phyloP scores from a whole-genome alignment of 176 grass and related monocot species.

The Tuctoria greenei region DNA sequence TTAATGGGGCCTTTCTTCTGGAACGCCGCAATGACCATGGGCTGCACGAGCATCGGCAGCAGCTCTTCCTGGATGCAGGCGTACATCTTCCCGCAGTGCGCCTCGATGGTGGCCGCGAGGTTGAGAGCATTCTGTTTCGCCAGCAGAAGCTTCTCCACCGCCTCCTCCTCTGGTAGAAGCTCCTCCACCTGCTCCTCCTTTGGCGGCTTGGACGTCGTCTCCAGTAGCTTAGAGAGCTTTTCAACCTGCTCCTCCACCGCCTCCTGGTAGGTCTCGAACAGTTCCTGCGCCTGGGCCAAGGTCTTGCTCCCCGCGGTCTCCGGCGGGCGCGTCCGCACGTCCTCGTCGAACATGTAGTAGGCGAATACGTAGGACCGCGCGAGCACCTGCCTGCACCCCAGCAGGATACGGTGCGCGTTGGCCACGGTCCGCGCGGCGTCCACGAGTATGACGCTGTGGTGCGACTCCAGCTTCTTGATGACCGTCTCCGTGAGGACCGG shows the following conservation, averaged over 20 bases:
- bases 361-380: constrained; percentile 49
- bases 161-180: not conserved
- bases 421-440: constrained; percentile 34
- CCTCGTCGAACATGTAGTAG: constrained; percentile 59
- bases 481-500: not conserved
- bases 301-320: not conserved
- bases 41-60: constrained; percentile 34
- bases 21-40: constrained; percentile 39
- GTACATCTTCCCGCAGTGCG: constrained; percentile 57
- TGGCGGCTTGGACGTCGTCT: not conserved
- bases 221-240: constrained; percentile 12
- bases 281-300: constrained; percentile 30
- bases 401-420: constrained; percentile 39
- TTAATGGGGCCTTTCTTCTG: constrained; percentile 35
- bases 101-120: constrained; percentile 28
- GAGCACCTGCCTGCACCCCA: constrained; percentile 47
- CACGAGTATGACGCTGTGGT: not conserved
- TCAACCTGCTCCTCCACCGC: constrained; percentile 54
- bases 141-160: not conserved
- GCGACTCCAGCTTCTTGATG: constrained; percentile 5
- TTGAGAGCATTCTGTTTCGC: constrained; percentile 42
- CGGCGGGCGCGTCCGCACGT: not conserved
- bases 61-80: constrained; percentile 56
- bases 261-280: constrained; percentile 65
- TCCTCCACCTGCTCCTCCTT: not conserved